Evolutionary conservation across 768 basidiomycete species (phyloP).

Genomic region (Phanerodontia chrysosporium): DNA sequence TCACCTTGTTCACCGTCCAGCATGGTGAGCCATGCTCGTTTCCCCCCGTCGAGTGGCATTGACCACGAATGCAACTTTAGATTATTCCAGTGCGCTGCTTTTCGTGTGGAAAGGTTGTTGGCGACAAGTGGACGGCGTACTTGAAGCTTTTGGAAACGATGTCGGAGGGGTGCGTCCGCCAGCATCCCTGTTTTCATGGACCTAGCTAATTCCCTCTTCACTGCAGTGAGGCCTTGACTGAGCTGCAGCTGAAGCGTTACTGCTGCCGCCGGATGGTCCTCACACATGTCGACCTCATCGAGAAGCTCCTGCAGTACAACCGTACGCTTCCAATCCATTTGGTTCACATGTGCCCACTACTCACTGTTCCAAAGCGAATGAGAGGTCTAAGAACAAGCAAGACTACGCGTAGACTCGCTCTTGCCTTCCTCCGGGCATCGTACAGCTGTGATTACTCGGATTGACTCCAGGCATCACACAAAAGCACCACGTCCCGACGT

Average conservation of each 20-base stretch:
- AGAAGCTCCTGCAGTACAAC: slow-evolving; percentile 94
- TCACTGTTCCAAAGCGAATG: slow-evolving; percentile 17
- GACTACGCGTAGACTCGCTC: not conserved
- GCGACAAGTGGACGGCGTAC: slow-evolving; percentile 93
- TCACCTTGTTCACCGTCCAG: not conserved
- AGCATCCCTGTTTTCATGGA: not conserved
- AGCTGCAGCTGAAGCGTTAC: slow-evolving; percentile 86
- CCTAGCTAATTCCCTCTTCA: not conserved
- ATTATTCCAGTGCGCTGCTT: slow-evolving; percentile 97
- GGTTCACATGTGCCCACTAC: not conserved
- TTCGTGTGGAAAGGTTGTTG: slow-evolving; percentile 95
- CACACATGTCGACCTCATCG: slow-evolving; percentile 96
- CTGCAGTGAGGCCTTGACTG: slow-evolving; percentile 88
- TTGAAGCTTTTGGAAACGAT: slow-evolving; percentile 66
- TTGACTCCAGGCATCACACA: too few relatives aligned
- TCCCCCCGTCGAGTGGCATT: not conserved
- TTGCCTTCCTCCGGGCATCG: too few relatives aligned
- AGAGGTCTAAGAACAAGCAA: slow-evolving; percentile 20
- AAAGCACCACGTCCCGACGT: too few relatives aligned
- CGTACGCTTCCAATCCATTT: slow-evolving; percentile 47
- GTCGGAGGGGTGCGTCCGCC: slow-evolving; percentile 80
- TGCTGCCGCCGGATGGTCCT: slow-evolving; percentile 97
- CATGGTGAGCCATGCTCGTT: not conserved
- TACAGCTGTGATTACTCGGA: too few relatives aligned
- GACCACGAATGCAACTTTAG: slow-evolving; percentile 35